Evolutionary conservation across 306 rosid species (phyloP), one percentile per base, ranked within the genome.

Genomic region (Cucurbita moschata): DNA sequence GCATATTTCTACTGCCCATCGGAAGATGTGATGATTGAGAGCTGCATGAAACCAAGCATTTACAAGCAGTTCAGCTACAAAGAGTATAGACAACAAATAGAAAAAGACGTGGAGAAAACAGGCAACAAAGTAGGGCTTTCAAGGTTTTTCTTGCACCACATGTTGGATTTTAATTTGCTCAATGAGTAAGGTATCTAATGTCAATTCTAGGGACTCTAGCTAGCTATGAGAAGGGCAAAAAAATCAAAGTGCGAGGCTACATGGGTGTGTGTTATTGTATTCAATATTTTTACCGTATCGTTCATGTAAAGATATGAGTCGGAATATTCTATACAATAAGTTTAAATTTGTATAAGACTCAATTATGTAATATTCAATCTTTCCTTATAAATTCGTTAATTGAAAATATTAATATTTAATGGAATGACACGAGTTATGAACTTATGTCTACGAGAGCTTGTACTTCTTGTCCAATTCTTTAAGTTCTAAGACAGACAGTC

Each of bases 111-210:
- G 50, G 68, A 72, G 61, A 83, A 83, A 73, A 81, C 72, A 10
- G 97, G 97, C 66, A 85, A 85, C 62, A 89, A 89, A 86, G 81
- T 88, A 64, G 97, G 97, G 13, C 85, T 92, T 65, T 46, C 87
- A 7, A 86, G 90, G 82, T 89, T 89, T 83, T 87, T 84, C 67
- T 56, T 42, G 19, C 52, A 59, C 37, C 43, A 15, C 3, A 16
- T 10, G 3, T 15, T 21, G 35, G 47, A 12, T 26, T 30, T 47
- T 18, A 26, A 26, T 26, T 26, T 26, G 42, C 12, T 46, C 57
- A 43, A 12, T 63, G 8, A 61, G 12, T 37, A 0, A 53, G 18
- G 4, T 16, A 8, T 38, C 30, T 15, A n/a, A 62, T 30, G 46
- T n/a, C 35, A 9, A 18, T 65, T 65, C 14, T 64, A 64, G 13